Conservation (phyloP, 2,329 filamentous ascomycete species). For the Neofusicoccum umdonicola region DNA sequence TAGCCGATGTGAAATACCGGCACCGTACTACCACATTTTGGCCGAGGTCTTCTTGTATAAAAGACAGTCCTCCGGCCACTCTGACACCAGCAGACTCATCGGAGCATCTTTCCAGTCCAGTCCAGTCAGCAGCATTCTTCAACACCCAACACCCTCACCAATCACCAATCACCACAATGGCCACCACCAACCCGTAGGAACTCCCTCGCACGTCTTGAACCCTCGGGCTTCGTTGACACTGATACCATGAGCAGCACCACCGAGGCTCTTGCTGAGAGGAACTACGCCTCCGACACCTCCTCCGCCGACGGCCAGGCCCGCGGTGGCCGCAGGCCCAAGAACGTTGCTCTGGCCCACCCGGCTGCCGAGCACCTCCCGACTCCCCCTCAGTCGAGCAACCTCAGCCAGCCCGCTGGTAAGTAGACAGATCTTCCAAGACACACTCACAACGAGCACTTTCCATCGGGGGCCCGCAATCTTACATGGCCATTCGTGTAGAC, state of each 20-base stretch:
- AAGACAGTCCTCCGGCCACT: background rate
- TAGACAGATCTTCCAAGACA: background rate
- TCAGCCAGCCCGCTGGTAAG: slow-evolving; percentile 15
- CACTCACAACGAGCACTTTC: background rate
- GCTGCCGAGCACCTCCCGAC: background rate
- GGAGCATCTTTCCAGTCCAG: slow-evolving; percentile 3
- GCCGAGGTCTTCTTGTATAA: background rate
- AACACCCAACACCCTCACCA: background rate
- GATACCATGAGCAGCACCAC: background rate
- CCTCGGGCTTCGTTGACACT: background rate
- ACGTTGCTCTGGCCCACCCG: slow-evolving; percentile 6
- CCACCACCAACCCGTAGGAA: slow-evolving; percentile 2
- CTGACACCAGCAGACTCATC: background rate
- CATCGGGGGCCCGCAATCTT: background rate
- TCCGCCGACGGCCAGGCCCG: slow-evolving; percentile 9
- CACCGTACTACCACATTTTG: background rate
- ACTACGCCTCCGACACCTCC: slow-evolving; percentile 13
- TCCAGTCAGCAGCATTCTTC: background rate
- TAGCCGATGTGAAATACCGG: background rate
- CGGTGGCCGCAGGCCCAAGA: slow-evolving; percentile 15
- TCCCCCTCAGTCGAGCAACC: slow-evolving; percentile 6
- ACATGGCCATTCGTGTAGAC: background rate
- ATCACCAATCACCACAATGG: slow-evolving; percentile 4
- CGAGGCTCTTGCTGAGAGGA: background rate
- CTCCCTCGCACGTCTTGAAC: background rate